Evolutionary conservation across 306 rosid genomes (phyloP), one percentile per base, ranked within the genome.

Genomic region (Rosa lucieae): DNA sequence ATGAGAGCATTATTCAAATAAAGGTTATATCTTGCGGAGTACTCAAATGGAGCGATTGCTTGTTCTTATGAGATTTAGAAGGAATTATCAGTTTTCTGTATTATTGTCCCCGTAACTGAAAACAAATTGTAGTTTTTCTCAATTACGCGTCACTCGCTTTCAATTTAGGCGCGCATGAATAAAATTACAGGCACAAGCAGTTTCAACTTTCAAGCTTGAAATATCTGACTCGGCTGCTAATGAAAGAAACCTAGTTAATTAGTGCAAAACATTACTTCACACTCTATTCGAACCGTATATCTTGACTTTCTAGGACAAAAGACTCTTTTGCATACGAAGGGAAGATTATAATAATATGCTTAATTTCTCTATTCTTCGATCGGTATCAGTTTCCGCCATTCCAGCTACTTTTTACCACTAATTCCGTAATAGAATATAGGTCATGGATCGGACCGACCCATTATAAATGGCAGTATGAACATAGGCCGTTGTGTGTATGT

Each of bases 401-500:
- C 48, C 77, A 35, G 20, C 77, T 52, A 37, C 66, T 52, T 73
- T 68, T 35, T 18, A 51, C 32, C 47, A 72, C 35, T 52, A 72
- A 52, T 72, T 35, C 17, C 3, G 76, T 11, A 10, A 61, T 72
- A 51, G 12, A 15, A 32, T 26, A 26, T 26, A 26, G 29, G 29
- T 26, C 29, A 26, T 26, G 29, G 29, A 26, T 26, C 29, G 29
- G 29, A 26, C 29, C 29, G 29, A 26, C 29, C 29, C 29, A 26
- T 26, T 26, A 26, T 26, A 26, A 26, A 26, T 26, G 29, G 1
- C 29, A 26, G 29, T 26, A 26, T 0, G 29, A 26, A 26, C 29
- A 26, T 26, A 26, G 29, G 29, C 29, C 29, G 29, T 26, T 26
- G 29, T 1, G 26, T 26, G 29, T 26, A 26, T 26, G 29, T 26